phyloP scores from a whole-genome alignment of 139 green algal genomes.

The Chlamydomonas eustigma region DNA sequence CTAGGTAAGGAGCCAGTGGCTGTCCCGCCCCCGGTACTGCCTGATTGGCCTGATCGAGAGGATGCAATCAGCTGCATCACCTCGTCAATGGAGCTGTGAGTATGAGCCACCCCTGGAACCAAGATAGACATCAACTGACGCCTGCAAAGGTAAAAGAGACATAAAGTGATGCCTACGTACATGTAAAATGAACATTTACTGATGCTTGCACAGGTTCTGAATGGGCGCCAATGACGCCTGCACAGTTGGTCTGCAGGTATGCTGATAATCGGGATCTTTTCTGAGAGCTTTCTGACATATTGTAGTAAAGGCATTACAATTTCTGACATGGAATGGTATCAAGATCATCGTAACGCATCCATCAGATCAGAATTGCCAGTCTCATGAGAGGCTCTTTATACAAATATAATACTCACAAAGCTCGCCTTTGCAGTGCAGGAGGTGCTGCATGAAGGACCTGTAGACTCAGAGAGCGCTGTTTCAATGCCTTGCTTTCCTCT shows the following conservation, averaged over 20 bases:
- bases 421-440: too few relatives aligned
- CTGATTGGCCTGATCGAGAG: too few relatives aligned
- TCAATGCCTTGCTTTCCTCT: background rate
- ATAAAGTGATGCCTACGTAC: background rate
- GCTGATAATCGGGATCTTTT: too few relatives aligned
- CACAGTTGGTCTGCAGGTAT: too few relatives aligned
- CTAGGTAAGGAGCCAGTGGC: background rate
- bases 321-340: too few relatives aligned
- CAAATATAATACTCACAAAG: background rate
- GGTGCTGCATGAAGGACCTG: too few relatives aligned
- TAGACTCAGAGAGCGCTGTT: too few relatives aligned
- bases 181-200: background rate
- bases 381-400: background rate
- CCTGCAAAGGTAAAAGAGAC: background rate
- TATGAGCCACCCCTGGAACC: background rate
- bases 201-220: background rate
- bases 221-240: too few relatives aligned
- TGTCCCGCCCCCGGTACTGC: background rate
- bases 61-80: constrained; percentile 4
- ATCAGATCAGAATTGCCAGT: too few relatives aligned
- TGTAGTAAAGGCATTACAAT: background rate
- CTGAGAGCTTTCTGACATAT: background rate
- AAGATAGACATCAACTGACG: background rate
- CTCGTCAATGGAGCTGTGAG: background rate
- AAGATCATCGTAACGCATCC: too few relatives aligned